Evolutionary conservation across 257 asterid species (phyloP).

Genomic region (Solanum chilense): DNA sequence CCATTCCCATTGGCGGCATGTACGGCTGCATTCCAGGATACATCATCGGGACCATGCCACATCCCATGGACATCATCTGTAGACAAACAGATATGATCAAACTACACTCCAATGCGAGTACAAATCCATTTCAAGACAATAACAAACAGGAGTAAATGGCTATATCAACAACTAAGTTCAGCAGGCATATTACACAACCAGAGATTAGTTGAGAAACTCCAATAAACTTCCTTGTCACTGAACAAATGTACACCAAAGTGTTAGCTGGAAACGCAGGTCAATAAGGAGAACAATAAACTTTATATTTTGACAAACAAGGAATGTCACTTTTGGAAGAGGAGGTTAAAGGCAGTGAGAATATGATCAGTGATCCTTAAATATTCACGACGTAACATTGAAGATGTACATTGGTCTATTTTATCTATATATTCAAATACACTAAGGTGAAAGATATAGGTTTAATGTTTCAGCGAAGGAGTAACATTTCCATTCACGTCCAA

Average conservation of each 20-base stretch:
- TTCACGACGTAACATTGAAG: not conserved
- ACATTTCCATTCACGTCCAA: not conserved
- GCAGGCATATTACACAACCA: not conserved
- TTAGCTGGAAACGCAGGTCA: not conserved
- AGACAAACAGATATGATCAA: not conserved
- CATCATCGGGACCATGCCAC: conserved; percentile 77
- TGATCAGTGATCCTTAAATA: not conserved
- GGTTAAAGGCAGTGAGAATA: not conserved
- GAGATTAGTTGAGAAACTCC: not conserved
- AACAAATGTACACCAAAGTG: not conserved
- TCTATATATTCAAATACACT: not conserved
- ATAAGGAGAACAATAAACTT: not conserved
- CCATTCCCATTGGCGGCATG: conserved; percentile 58
- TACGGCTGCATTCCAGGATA: conserved; percentile 74
- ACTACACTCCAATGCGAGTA: not conserved
- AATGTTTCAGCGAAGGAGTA: not conserved
- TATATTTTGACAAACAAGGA: not conserved
- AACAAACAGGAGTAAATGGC: not conserved
- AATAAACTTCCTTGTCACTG: not conserved
- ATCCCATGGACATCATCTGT: conserved; percentile 91
- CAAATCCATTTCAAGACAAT: not conserved
- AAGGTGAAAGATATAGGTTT: not conserved
- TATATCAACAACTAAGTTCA: not conserved
- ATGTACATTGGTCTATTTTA: not conserved
- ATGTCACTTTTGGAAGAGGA: not conserved